Evolutionary conservation across 805 yeast genomes (phyloP).

Genomic region (Babjeviella inositovora): DNA sequence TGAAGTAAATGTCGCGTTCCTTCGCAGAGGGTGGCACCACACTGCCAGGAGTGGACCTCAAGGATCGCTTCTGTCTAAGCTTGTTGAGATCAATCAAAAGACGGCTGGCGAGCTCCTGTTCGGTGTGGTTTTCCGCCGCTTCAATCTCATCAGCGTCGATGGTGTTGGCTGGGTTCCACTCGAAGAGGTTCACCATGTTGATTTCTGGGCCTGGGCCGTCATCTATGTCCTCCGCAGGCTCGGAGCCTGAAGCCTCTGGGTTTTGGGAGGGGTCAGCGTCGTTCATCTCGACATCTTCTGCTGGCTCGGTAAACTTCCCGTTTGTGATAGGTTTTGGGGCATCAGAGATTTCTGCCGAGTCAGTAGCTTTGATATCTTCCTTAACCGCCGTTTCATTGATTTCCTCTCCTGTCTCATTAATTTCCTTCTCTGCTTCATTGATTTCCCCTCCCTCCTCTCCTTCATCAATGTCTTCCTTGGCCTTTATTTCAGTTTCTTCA

Average conservation of each 20-base stretch:
- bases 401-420: too few species aligned
- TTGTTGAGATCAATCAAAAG: slow-evolving; percentile 1
- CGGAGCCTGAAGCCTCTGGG: not conserved
- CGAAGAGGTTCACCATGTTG: not conserved
- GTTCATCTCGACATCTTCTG: not conserved
- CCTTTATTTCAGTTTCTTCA: too few species aligned
- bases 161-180: slow-evolving; percentile 1
- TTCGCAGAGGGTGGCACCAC: not conserved
- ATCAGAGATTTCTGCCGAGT: too few species aligned
- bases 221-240: slow-evolving; percentile 1
- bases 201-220: slow-evolving; percentile 1
- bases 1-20: slow-evolving; percentile 1
- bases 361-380: too few species aligned
- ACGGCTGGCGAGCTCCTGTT: not conserved
- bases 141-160: slow-evolving; percentile 1
- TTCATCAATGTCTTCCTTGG: too few species aligned
- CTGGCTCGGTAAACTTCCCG: not conserved
- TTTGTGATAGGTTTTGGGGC: too few species aligned
- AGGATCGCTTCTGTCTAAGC: slow-evolving; percentile 1
- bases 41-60: slow-evolving; percentile 1
- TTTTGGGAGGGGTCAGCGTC: not conserved
- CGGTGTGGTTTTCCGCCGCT: slow-evolving; percentile 1
- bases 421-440: too few species aligned
- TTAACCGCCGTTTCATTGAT: too few species aligned
- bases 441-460: too few species aligned